Evolutionary conservation across 371 early-diverging fungal species (phyloP).

Genomic region (Syncephalastrum racemosum): DNA sequence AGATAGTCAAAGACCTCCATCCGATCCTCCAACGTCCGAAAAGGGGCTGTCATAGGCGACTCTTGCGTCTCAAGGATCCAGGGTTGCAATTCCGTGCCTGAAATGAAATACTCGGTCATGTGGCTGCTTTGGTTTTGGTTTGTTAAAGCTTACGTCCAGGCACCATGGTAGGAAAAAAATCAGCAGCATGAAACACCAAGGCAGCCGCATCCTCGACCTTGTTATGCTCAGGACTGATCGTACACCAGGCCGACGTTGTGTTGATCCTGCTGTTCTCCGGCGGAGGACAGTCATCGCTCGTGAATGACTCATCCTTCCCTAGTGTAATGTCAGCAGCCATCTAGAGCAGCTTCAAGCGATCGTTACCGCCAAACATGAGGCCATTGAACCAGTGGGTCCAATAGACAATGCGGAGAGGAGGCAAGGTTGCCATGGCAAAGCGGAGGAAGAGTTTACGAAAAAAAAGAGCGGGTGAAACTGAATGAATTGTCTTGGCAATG

Average conservation of each 20-base stretch:
- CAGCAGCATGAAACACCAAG: conserved; percentile 37
- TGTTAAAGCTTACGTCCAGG: conserved; percentile 21
- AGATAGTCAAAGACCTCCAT: conserved; percentile 38
- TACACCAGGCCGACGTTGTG: conserved; percentile 30
- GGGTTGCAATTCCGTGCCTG: conserved; percentile 18
- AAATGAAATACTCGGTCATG: background rate
- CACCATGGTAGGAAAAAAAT: conserved; percentile 12
- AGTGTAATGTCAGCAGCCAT: conserved; percentile 1
- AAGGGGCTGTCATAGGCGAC: conserved; percentile 31
- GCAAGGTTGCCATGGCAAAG: conserved; percentile 9
- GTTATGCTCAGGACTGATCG: conserved; percentile 21
- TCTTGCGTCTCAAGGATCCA: conserved; percentile 42
- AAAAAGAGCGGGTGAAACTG: no score
- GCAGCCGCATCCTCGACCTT: conserved; percentile 25
- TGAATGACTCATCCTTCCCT: conserved; percentile 13
- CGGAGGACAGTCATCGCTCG: conserved; percentile 7
- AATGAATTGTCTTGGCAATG: no score
- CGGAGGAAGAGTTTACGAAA: no score
- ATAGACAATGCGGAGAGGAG: conserved; percentile 35
- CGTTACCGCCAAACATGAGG: conserved; percentile 18
- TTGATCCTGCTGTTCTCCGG: conserved; percentile 3
- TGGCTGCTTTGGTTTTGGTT: background rate
- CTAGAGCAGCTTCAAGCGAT: background rate
- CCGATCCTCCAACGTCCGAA: conserved; percentile 17
- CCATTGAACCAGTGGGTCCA: conserved; percentile 30